Conservation (phyloP, 1,284 basidiomycete genomes). For the Austroboletus novae-zelandiae region DNA sequence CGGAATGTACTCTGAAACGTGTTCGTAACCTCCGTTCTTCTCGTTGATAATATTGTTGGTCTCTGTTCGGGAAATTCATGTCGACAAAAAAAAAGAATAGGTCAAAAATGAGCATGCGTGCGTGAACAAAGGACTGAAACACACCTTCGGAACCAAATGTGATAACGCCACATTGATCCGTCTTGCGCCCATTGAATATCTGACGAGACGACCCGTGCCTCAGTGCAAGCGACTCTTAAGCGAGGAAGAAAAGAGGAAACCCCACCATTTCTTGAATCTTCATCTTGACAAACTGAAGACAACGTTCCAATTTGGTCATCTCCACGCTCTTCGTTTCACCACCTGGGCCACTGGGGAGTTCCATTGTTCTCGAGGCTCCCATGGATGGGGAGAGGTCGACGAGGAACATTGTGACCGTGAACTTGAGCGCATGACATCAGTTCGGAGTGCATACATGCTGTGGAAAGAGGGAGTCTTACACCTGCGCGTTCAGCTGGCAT, state of each 20-base stretch:
- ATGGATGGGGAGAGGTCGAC: slow-evolving; percentile 87
- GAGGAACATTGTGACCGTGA: slow-evolving; percentile 82
- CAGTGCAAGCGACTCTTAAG: not conserved
- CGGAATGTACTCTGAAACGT: slow-evolving; percentile 75
- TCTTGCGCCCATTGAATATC: slow-evolving; percentile 89
- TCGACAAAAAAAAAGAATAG: no score
- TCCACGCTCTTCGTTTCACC: slow-evolving; percentile 51
- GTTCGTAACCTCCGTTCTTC: slow-evolving; percentile 66
- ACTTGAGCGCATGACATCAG: slow-evolving; percentile 40
- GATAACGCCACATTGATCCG: slow-evolving; percentile 86
- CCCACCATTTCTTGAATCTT: slow-evolving; percentile 91
- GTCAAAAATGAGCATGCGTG: no score
- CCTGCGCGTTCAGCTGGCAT: slow-evolving; percentile 79
- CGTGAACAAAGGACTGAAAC: not conserved
- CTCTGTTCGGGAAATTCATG: slow-evolving; percentile 34
- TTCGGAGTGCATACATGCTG: not conserved
- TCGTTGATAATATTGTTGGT: slow-evolving; percentile 75
- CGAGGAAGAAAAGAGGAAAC: slow-evolving; percentile 4
- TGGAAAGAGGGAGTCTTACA: slow-evolving; percentile 40
- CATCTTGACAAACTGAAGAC: slow-evolving; percentile 81
- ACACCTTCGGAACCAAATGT: slow-evolving; percentile 79
- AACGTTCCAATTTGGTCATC: slow-evolving; percentile 78
- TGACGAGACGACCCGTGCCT: slow-evolving; percentile 29
- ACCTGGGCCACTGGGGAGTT: slow-evolving; percentile 52
- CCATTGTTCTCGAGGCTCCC: slow-evolving; percentile 59